A percentile compares a stretch with the other conserved stretches of the same genome.
These are phyloP conservation scores for Fusarium nematophilum DNA, from an alignment of 2,329 filamentous ascomycete species.

Conservation along the genomic window DNA sequence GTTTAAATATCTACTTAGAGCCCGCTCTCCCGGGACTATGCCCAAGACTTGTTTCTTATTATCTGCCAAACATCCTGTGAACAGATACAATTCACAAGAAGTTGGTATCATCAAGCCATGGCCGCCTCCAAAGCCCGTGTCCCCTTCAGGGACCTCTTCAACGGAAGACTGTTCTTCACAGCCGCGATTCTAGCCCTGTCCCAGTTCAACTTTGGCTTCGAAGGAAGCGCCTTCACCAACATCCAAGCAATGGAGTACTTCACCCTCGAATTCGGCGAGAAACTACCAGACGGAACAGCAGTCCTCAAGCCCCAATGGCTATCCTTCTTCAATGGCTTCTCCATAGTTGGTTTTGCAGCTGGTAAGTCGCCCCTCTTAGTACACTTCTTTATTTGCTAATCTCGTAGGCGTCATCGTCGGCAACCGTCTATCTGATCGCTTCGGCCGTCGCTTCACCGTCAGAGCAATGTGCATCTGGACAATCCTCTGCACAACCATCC, in stretches of 20 bases:
- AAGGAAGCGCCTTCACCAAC: constrained; percentile 50
- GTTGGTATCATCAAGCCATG: background rate
- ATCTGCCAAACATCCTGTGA: no score
- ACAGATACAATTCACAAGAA: no score
- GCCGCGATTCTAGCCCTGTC: constrained; percentile 48
- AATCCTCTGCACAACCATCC: constrained; percentile 46
- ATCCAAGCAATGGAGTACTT: constrained; percentile 54
- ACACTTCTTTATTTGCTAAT: no score
- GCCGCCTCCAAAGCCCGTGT: background rate
- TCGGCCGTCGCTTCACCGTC: constrained; percentile 49
- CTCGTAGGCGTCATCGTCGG: constrained; percentile 8
- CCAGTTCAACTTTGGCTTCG: constrained; percentile 55
- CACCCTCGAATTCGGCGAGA: constrained; percentile 48
- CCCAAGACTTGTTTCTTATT: no score
- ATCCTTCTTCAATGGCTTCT: constrained; percentile 51
- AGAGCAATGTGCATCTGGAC: constrained; percentile 50
- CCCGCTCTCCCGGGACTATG: no score
- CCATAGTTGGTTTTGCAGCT: constrained; percentile 48
- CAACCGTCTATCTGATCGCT: constrained; percentile 40
- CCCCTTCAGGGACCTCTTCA: constrained; percentile 33
- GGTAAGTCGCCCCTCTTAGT: constrained; percentile 44
- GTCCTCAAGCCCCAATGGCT: constrained; percentile 46
- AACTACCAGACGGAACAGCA: constrained; percentile 32
- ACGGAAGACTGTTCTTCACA: constrained; percentile 38
- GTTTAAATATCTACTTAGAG: no score